Evolutionary conservation across 176 grass and related monocot species (phyloP).

Genomic region (Musa itinerans): DNA sequence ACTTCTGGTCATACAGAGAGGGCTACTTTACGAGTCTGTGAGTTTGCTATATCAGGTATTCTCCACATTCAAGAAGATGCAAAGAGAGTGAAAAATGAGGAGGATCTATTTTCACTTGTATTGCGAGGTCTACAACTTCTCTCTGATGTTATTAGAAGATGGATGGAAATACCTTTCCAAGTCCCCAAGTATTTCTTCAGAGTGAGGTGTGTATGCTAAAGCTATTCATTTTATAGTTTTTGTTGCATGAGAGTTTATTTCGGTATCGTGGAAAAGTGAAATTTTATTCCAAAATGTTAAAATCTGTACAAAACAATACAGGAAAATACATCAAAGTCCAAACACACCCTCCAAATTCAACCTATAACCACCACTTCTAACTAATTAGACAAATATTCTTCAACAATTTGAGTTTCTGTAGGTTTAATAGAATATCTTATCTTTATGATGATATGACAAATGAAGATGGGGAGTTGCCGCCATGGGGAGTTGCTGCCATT

Average conservation of each 20-base stretch:
- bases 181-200: conserved; percentile 76
- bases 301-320: not conserved
- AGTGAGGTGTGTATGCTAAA: conserved; percentile 40
- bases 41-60: conserved; percentile 49
- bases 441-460: not conserved
- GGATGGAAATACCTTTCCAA: conserved; percentile 53
- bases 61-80: conserved; percentile 17
- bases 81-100: conserved; percentile 31
- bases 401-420: not conserved
- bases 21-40: conserved; percentile 35
- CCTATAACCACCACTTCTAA: not conserved
- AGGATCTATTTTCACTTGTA: conserved; percentile 16
- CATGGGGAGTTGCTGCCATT: not conserved
- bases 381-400: not conserved
- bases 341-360: not conserved
- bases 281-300: not conserved
- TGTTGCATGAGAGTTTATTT: not conserved
- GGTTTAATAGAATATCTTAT: not conserved
- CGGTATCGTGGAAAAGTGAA: not conserved
- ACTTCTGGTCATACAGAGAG: conserved; percentile 30
- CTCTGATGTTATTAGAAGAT: conserved; percentile 44
- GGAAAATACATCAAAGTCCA: not conserved
- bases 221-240: not conserved
- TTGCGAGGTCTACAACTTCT: conserved; percentile 44
- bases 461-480: not conserved